Evolutionary conservation across 2,329 filamentous ascomycete genomes (phyloP).

Genomic region (Lasiodiplodia sp.): DNA sequence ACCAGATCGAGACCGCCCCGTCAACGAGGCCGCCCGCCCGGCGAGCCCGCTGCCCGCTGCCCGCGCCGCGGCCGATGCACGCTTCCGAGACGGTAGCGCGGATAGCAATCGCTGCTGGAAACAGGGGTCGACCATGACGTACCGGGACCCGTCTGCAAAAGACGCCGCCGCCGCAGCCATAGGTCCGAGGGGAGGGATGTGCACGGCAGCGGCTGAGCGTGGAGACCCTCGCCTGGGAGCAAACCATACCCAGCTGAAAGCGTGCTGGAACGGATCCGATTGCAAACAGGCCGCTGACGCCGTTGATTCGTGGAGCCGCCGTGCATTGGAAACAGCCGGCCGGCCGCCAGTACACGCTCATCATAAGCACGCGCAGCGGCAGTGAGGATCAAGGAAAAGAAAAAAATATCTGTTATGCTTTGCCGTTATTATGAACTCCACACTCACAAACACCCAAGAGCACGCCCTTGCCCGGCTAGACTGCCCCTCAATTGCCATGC

Average conservation of each 20-base stretch:
- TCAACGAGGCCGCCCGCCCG: slow-evolving; percentile 8
- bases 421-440: neutral
- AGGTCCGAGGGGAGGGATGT: slow-evolving; percentile 17
- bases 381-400: neutral
- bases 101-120: slow-evolving; percentile 26
- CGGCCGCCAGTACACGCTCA: neutral
- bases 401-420: slow-evolving; percentile 1
- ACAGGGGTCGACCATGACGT: slow-evolving; percentile 22
- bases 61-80: slow-evolving; percentile 25
- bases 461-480: neutral
- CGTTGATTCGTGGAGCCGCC: slow-evolving; percentile 23
- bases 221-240: slow-evolving; percentile 17
- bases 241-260: slow-evolving; percentile 3
- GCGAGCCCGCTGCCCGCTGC: slow-evolving; percentile 22
- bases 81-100: slow-evolving; percentile 25
- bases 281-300: slow-evolving; percentile 15
- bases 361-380: neutral
- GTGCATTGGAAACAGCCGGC: neutral
- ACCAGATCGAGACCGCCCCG: slow-evolving; percentile 22
- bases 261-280: slow-evolving; percentile 21
- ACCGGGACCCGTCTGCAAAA: neutral
- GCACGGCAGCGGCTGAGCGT: slow-evolving; percentile 25
- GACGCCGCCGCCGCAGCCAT: slow-evolving; percentile 15
- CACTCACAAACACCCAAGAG: neutral
- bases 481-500: neutral